Percentiles rank a stretch among this genome's conserved stretches.
Evolutionary conservation across 345 rosid genomes (phyloP).

Genomic region (Lumnitzera racemosa): DNA sequence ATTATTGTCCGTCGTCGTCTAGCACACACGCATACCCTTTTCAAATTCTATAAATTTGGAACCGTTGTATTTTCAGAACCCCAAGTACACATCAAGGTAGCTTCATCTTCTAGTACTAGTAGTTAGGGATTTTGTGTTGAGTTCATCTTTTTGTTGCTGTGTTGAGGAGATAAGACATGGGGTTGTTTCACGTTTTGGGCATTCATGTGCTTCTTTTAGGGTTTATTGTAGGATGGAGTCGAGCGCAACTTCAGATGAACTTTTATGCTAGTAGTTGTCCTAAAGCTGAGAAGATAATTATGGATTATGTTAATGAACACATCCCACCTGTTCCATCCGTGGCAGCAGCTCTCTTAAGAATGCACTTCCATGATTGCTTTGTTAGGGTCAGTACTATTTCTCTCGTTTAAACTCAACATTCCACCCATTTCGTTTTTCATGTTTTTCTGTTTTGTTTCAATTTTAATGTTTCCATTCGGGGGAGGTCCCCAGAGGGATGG

Average conservation of each 20-base stretch:
- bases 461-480: no score
- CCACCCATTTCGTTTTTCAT: no score
- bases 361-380: constrained; percentile 92
- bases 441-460: background rate
- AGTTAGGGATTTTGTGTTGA: no score
- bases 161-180: constrained; percentile 8
- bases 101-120: no score
- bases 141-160: no score
- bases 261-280: constrained; percentile 68
- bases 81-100: no score
- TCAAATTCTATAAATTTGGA: no score
- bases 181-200: constrained; percentile 10
- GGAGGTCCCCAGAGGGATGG: no score
- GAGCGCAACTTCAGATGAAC: constrained; percentile 51
- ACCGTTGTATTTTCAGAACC: no score
- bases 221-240: constrained; percentile 17
- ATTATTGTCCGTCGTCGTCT: no score
- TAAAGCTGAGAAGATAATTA: constrained; percentile 58
- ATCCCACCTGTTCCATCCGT: constrained; percentile 65
- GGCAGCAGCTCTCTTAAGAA: constrained; percentile 68
- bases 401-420: background rate
- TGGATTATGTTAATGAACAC: constrained; percentile 44
- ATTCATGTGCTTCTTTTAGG: constrained; percentile 23
- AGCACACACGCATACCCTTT: no score
- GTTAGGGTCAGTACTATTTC: constrained; percentile 37